Evolutionary conservation across 208 protist genomes (phyloP), one percentile per base, ranked within the genome.

Genomic region (Trypanosoma theileri): DNA sequence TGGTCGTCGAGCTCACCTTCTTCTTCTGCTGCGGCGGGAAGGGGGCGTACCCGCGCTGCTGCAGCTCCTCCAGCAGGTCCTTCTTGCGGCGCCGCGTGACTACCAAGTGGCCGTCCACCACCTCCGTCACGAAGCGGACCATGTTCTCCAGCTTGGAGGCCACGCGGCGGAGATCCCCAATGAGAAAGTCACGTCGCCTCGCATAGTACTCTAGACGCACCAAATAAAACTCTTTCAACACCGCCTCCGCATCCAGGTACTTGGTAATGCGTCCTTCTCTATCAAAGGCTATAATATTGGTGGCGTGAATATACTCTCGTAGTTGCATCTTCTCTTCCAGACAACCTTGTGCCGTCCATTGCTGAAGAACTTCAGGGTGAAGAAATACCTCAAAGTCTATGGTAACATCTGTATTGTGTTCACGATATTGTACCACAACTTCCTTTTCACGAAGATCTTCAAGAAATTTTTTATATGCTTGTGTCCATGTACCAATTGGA

Each of bases 231-330:
- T 98, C 93, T 50, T 94, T 77, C 7, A 99, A 66, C n/a, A 99
- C 92, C 10, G 97, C 84, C 55, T 93, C 82, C 40, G 92, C 88
- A 60, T 95, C 90, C 16, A 67, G 74, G 71, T 99, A 99, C 75
- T 98, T 96, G 19, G 80, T 94, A 57, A 99, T 97, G 55, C 94
- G 79, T 6, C 93, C 93, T 13, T 99, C 77, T 40, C 81, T 74
- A 76, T 99, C 95, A 78, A 99, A 99, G 24, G 98, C 85, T 53
- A 98, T 94, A 86, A 99, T 99, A 84, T 99, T 99, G 26, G 93
- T 96, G 2, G 87, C 88, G 54, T 91, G 85, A 51, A 99, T 81
- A 35, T 84, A 92, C 48, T 85, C 72, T 16, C 64, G 71, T 44
- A 99, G 85, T 74, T 98, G 96, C 55, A 99, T 86, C 62, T 84